These are phyloP conservation scores for Xylaria sp. DNA, from an alignment of 2,329 filamentous ascomycete species.

Conservation along the genomic window DNA sequence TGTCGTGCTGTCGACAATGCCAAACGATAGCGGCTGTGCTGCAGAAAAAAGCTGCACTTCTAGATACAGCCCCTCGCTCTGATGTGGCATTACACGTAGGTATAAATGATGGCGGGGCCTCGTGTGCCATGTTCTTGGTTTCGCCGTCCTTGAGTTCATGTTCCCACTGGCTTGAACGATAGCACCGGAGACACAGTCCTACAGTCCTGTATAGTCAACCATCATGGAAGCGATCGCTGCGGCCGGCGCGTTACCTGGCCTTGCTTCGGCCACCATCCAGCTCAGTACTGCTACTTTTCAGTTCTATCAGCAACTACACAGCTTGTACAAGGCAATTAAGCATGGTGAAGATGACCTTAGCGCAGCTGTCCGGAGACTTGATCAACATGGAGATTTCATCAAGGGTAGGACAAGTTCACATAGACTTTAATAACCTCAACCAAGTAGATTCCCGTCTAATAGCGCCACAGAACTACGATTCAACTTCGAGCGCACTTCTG, in stretches of 20 bases:
- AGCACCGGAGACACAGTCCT: neutral
- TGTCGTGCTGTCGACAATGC: neutral
- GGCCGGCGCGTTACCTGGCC: constrained; percentile 24
- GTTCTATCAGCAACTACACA: constrained; percentile 31
- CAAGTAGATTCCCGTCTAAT: constrained; percentile 2
- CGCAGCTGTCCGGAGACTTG: constrained; percentile 16
- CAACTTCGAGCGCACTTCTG: constrained; percentile 20
- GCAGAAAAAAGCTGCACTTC: constrained; percentile 1
- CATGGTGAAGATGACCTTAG: constrained; percentile 22
- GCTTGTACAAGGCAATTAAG: constrained; percentile 30
- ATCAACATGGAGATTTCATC: constrained; percentile 31
- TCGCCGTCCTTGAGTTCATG: neutral
- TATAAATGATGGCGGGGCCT: neutral
- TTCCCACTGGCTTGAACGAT: neutral
- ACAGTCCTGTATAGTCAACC: neutral
- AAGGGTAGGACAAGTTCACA: constrained; percentile 12
- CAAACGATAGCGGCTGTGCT: neutral
- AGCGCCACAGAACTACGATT: constrained; percentile 20
- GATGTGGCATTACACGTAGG: neutral
- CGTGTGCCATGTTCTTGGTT: neutral
- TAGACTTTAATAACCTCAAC: neutral
- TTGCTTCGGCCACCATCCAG: constrained; percentile 30
- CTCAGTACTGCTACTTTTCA: constrained; percentile 31
- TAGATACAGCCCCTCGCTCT: neutral
- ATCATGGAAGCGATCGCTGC: constrained; percentile 30